Base-by-base conservation (phyloP, 257 asterid species). In the Solanum megistacrolobum region DNA sequence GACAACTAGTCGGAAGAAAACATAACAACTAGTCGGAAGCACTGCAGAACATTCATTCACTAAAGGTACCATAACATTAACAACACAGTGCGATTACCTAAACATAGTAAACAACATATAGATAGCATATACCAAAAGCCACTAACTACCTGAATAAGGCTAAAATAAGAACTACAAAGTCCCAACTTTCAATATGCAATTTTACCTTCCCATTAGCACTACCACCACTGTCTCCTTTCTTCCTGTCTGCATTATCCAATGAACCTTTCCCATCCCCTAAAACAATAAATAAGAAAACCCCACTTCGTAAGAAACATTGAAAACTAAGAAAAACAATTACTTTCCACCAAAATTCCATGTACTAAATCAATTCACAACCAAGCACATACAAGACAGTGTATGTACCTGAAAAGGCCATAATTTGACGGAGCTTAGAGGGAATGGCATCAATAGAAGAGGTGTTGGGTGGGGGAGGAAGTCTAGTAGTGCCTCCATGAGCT, bases 401-500 rank as follows among this genome's bases (percentile, higher is more conserved):
- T 3, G 38, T 72, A 93, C 98, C 96, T 68, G 94, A 48, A 14
- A 96, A 83, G 72, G 96, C 92, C 94, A 95, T 92, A 90, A 97
- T 38, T 88, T 90, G 90, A 79, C 96, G 97, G 81, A 96, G 98
- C 86, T 97, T 96, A 18, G 98, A 90, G 8, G 99, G 98, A 65
- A 96, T 78, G 25, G 92, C 94, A 68, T 96, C 98, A 29, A 94
- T 31, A 90, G 95, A 89, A 87, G 98, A 91, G 65, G 92, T 82
- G 10, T 85, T 89, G 6, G 98, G 99, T 25, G 99, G 98, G 1
- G 98, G 98, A n/a, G 99, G 98, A 23, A 94, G 98, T 32, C 98
- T 91, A 81, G 85, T 60, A 89, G 86, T 87, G 34, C 93, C 93
- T 12, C 96, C 98, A 82, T 94, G 98, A 8, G 98, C 96, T 7